Conservation (phyloP, 345 rosid genomes). For the Sapria himalayana region DNA sequence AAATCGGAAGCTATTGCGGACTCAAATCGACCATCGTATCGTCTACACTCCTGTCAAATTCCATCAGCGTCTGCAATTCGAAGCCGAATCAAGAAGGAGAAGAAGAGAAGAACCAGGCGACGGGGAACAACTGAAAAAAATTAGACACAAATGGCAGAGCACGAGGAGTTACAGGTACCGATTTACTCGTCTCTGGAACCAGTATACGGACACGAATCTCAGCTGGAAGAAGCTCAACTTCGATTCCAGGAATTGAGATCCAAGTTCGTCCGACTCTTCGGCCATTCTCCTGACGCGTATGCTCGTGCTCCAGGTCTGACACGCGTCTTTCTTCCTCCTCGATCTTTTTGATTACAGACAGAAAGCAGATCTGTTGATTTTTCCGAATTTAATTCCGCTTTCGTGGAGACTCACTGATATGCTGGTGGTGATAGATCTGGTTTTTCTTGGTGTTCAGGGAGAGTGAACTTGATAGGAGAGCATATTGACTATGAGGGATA, state of each 20-base stretch:
- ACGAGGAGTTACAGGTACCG: slow-evolving; percentile 49
- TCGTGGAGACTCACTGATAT: no score
- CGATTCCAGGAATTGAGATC: slow-evolving; percentile 47
- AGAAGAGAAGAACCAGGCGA: not conserved
- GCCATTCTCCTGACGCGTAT: slow-evolving; percentile 40
- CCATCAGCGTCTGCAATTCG: no score
- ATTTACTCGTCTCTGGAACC: slow-evolving; percentile 34
- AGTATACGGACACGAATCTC: slow-evolving; percentile 64
- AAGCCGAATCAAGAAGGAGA: not conserved
- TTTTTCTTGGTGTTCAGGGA: slow-evolving; percentile 23
- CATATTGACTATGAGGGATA: slow-evolving; percentile 97
- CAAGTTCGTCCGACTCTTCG: slow-evolving; percentile 43
- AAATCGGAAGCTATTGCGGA: no score
- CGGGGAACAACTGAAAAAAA: not conserved
- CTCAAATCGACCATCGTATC: no score
- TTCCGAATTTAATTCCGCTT: no score
- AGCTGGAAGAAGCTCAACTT: slow-evolving; percentile 48
- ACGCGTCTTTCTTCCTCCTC: not conserved
- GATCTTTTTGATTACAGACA: slow-evolving; percentile 6
- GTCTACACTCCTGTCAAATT: no score
- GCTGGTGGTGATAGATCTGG: not conserved
- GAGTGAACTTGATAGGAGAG: slow-evolving; percentile 96
- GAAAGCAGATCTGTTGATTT: not conserved
- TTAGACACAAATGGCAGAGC: slow-evolving; percentile 32
- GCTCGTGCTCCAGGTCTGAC: slow-evolving; percentile 76